Percentiles rank a stretch among this genome's conserved stretches.
Conservation (phyloP, 2,329 filamentous ascomycete genomes). For the Epichloe sibirici region DNA sequence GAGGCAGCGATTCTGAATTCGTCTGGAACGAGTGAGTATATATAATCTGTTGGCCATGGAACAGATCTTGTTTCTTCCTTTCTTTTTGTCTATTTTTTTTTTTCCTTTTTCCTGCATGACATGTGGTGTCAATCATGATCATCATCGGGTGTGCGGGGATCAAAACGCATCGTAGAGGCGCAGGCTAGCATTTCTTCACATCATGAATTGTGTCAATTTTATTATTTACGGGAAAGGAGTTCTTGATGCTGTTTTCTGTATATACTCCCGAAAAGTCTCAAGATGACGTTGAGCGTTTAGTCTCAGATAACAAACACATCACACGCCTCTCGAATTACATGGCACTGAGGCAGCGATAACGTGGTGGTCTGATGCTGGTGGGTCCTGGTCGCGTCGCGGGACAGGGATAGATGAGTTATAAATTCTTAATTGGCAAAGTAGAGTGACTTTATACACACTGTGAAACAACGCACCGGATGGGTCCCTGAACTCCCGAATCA, state of each 20-base stretch:
- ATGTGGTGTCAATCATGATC: background rate
- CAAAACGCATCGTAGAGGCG: constrained; percentile 10
- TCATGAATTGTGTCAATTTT: background rate
- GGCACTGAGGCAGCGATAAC: background rate
- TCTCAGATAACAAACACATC: background rate
- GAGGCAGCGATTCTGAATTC: background rate
- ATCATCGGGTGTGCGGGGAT: constrained; percentile 6
- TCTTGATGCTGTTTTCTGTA: background rate
- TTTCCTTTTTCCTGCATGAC: background rate
- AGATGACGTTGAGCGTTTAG: background rate
- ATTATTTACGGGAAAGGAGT: background rate
- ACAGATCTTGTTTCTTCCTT: background rate
- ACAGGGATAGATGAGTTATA: background rate
- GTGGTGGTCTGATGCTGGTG: background rate
- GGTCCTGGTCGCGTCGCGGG: background rate
- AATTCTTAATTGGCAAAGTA: background rate
- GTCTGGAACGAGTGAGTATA: background rate
- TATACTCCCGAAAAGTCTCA: constrained; percentile 3
- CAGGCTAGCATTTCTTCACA: constrained; percentile 10
- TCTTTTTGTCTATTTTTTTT: background rate
- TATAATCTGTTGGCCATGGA: background rate
- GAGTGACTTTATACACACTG: background rate
- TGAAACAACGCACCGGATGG: background rate
- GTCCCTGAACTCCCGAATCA: constrained; percentile 10
- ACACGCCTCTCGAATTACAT: too few species aligned